Evolutionary conservation across 2,329 filamentous ascomycete genomes (phyloP), one percentile per base, ranked within the genome.

Genomic region (Ophioceras dolichostomum): DNA sequence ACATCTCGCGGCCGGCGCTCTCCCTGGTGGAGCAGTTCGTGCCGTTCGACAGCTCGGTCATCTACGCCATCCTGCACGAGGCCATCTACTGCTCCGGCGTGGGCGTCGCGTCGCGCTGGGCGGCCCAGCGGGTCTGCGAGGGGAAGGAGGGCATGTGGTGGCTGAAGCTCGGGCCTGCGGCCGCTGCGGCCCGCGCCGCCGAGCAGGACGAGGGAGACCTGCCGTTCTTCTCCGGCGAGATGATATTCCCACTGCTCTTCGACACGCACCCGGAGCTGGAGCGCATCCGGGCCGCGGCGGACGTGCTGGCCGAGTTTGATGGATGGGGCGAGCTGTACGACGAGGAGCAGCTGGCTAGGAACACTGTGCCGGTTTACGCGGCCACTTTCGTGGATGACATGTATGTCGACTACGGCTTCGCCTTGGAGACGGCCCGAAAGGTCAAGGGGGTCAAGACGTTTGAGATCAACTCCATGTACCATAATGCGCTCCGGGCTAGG

Each of bases 51-150:
- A 71, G 74, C 29, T 76, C 78, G 46, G 76, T 89, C 39, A 74
- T 95, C 42, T 96, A 95, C 54, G 81, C 83, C 18, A 66, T 95
- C 28, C 63, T 95, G 3, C 89, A 96, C 53, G 89, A 96, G 58
- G 69, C 83, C 7, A 80, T 88, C 47, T 96, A 95, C 64, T 89
- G 82, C 55, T 75, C 83, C 56, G 73, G 74, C 42, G 72, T 65
- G 4, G 64, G 67, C 7, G 54, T 69, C 24, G 66, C 74, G 8
- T 79, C 84, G 2, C 71, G 75, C 39, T 94, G 87, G 87, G 78
- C 85, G 5, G 82, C 83, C 2, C 64, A 79, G 28, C 68, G 78
- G 3, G 60, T 87, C 37, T 67, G 80, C 45, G 57, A 67, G 44
- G 43, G 51, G 10, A 50, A 69, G 5, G 49, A 58, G 3, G 46